phyloP scores from a whole-genome alignment of 768 basidiomycete genomes.

The Lactarius deliciosus region DNA sequence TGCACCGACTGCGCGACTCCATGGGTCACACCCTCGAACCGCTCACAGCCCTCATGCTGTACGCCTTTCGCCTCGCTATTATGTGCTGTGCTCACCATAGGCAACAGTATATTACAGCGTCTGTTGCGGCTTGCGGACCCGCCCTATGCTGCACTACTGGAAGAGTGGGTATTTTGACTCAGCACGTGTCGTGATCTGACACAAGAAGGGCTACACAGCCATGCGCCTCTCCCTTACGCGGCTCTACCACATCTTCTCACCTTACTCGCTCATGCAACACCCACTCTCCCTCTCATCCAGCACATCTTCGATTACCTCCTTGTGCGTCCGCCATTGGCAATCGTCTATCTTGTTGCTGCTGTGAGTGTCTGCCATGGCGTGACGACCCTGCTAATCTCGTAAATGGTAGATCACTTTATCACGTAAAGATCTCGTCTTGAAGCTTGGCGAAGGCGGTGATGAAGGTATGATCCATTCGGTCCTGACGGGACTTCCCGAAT shows the following conservation, averaged over 20 bases:
- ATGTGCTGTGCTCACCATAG: slow-evolving; percentile 48
- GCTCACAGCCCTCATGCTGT: slow-evolving; percentile 78
- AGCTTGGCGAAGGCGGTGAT: slow-evolving; percentile 65
- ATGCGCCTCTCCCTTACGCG: slow-evolving; percentile 81
- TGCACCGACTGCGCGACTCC: slow-evolving; percentile 80
- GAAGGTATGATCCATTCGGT: slow-evolving; percentile 82
- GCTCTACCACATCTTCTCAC: slow-evolving; percentile 89
- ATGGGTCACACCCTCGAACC: slow-evolving; percentile 87
- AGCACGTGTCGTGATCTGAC: not conserved
- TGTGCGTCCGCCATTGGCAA: slow-evolving; percentile 73
- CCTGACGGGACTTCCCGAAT: slow-evolving; percentile 61
- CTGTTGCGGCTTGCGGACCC: slow-evolving; percentile 72
- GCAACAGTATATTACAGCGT: slow-evolving; percentile 67
- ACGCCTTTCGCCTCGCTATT: slow-evolving; percentile 45
- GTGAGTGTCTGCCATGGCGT: slow-evolving; percentile 47
- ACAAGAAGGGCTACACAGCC: slow-evolving; percentile 39
- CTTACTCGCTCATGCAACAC: slow-evolving; percentile 89
- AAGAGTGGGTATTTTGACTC: slow-evolving; percentile 47
- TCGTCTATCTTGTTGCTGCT: slow-evolving; percentile 80
- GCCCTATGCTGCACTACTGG: slow-evolving; percentile 63
- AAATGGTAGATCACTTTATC: slow-evolving; percentile 62
- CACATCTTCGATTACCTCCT: slow-evolving; percentile 90
- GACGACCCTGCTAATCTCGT: not conserved
- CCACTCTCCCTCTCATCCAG: slow-evolving; percentile 85
- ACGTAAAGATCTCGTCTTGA: slow-evolving; percentile 64